phyloP scores from a whole-genome alignment of 2,329 filamentous ascomycete genomes.

The Penicillium concentricum region DNA sequence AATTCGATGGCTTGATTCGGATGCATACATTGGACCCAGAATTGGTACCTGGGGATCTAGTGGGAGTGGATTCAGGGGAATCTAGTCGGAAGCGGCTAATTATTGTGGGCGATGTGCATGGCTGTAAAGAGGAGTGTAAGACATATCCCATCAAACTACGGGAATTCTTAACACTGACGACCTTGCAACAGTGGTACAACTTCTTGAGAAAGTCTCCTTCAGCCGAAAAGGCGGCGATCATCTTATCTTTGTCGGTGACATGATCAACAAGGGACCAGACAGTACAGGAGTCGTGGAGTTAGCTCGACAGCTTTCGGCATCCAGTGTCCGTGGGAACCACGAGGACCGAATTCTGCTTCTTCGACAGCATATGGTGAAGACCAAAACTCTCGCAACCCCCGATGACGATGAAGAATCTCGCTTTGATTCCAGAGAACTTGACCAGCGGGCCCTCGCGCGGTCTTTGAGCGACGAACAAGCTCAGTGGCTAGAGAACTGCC shows the following conservation, averaged over 20 bases:
- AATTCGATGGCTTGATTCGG: constrained; percentile 52
- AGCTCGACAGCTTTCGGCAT: constrained; percentile 70
- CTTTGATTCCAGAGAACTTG: constrained; percentile 31
- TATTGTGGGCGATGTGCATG: constrained; percentile 89
- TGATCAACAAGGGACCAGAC: constrained; percentile 84
- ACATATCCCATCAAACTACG: background rate
- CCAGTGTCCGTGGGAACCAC: constrained; percentile 86
- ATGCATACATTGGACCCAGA: constrained; percentile 50
- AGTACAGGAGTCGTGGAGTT: constrained; percentile 74
- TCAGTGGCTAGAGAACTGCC: constrained; percentile 67
- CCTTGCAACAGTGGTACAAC: constrained; percentile 43
- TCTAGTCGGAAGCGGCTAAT: constrained; percentile 61
- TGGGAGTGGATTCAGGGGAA: constrained; percentile 5
- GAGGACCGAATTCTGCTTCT: constrained; percentile 81
- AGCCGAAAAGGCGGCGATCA: constrained; percentile 62
- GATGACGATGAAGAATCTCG: constrained; percentile 29
- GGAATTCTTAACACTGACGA: constrained; percentile 2
- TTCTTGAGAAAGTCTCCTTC: constrained; percentile 69
- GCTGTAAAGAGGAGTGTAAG: constrained; percentile 68
- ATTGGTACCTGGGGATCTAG: constrained; percentile 43
- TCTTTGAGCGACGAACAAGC: constrained; percentile 61
- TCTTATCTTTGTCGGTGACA: constrained; percentile 72
- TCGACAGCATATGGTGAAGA: constrained; percentile 48
- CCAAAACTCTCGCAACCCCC: constrained; percentile 17
- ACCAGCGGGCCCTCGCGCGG: constrained; percentile 55